A percentile compares a stretch with the other conserved stretches of the same genome.
These are phyloP conservation scores for Hydrangea macrophylla DNA, from an alignment of 148 eudicot genomes.

Conservation along the genomic window DNA sequence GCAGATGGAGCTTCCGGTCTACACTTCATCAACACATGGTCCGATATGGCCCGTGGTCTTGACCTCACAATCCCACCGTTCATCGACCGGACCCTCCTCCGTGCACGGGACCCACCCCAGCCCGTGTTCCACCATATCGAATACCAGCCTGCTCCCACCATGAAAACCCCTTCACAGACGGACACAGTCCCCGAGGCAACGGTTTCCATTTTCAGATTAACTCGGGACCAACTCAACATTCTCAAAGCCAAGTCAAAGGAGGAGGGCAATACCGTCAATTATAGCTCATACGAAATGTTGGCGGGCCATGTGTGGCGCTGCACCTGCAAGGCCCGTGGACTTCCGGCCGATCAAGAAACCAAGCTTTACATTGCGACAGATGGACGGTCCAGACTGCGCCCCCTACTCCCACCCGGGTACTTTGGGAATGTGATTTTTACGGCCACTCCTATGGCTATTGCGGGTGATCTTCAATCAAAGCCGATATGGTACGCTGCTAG, in stretches of 20 bases:
- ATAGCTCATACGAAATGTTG: constrained; percentile 48
- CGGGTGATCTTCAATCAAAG: constrained; percentile 40
- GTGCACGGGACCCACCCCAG: constrained; percentile 41
- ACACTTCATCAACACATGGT: constrained; percentile 54
- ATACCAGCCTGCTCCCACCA: constrained; percentile 45
- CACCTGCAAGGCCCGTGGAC: constrained; percentile 40
- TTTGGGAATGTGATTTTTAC: constrained; percentile 53
- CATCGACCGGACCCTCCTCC: constrained; percentile 51
- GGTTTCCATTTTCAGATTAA: constrained; percentile 39
- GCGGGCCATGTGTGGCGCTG: constrained; percentile 49
- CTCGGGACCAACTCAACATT: constrained; percentile 35
- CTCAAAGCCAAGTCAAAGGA: constrained; percentile 47
- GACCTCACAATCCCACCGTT: constrained; percentile 42
- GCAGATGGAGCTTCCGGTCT: constrained; percentile 48
- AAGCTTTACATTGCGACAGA: constrained; percentile 49
- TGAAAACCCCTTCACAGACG: constrained; percentile 22
- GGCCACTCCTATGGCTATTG: constrained; percentile 42
- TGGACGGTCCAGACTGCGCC: constrained; percentile 40
- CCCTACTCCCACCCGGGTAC: constrained; percentile 40
- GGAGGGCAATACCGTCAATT: constrained; percentile 34
- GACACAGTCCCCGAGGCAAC: constrained; percentile 21
- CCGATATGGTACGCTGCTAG: constrained; percentile 41
- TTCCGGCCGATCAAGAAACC: constrained; percentile 38
- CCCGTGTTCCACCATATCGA: constrained; percentile 43
- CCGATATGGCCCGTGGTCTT: constrained; percentile 50